These are phyloP conservation scores for Mucor velutinosus DNA, from an alignment of 371 early-diverging fungal genomes.

Conservation along the genomic window DNA sequence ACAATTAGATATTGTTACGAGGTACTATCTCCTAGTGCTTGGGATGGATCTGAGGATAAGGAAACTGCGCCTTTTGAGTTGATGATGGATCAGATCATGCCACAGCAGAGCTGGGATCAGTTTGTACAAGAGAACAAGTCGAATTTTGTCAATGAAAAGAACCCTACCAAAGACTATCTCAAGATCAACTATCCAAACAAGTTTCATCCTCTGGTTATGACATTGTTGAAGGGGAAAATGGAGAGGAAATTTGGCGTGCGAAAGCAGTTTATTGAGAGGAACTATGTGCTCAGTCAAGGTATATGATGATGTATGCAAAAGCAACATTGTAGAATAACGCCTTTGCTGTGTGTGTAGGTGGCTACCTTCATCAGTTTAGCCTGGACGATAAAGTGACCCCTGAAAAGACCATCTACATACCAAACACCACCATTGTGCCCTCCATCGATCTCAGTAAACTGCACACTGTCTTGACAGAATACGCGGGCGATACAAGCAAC, in stretches of 20 bases:
- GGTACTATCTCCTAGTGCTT: constrained; percentile 17
- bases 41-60: constrained; percentile 27
- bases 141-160: constrained; percentile 37
- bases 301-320: background rate
- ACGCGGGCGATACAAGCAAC: background rate
- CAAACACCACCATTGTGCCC: constrained; percentile 26
- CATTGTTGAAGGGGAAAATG: constrained; percentile 40
- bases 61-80: constrained; percentile 25
- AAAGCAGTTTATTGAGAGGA: constrained; percentile 40
- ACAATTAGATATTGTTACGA: constrained; percentile 31
- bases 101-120: constrained; percentile 35
- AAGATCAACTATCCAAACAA: constrained; percentile 55
- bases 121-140: constrained; percentile 33
- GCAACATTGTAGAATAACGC: background rate
- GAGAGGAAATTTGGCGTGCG: constrained; percentile 39
- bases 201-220: constrained; percentile 41
- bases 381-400: constrained; percentile 40
- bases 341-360: constrained; percentile 25
- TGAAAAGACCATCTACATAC: constrained; percentile 44
- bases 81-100: constrained; percentile 29
- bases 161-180: constrained; percentile 37
- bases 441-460: constrained; percentile 25
- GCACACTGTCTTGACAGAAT: background rate
- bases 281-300: constrained; percentile 48
- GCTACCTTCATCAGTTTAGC: constrained; percentile 48